phyloP scores from a whole-genome alignment of 1,284 basidiomycete species.

The Boletus holoroseus region DNA sequence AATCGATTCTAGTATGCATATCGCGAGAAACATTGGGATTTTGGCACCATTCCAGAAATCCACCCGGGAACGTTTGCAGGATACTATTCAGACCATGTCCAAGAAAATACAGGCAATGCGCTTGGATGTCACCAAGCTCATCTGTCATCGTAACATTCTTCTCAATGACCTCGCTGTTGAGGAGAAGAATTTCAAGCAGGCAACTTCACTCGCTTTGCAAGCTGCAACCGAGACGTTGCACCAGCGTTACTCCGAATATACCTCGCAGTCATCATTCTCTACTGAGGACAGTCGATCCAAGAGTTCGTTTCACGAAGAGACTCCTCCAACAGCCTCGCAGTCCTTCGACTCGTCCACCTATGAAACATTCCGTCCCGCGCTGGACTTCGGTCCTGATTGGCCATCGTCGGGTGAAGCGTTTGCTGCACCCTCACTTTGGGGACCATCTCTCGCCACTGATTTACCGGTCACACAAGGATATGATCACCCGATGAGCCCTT shows the following conservation, averaged over 20 bases:
- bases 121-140: conserved; percentile 67
- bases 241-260: conserved; percentile 34
- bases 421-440: conserved; percentile 30
- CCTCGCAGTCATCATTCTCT: conserved; percentile 39
- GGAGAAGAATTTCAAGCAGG: conserved; percentile 59
- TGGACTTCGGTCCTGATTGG: conserved; percentile 52
- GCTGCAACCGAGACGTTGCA: conserved; percentile 66
- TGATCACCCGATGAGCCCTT: conserved; percentile 11
- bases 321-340: conserved; percentile 29
- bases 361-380: conserved; percentile 62
- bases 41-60: conserved; percentile 82
- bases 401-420: conserved; percentile 38
- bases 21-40: conserved; percentile 78
- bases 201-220: conserved; percentile 66
- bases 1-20: conserved; percentile 67
- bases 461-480: conserved; percentile 31
- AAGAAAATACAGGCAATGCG: conserved; percentile 63
- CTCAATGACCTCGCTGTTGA: conserved; percentile 70
- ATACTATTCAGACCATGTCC: conserved; percentile 59
- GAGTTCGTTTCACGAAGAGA: conserved; percentile 20
- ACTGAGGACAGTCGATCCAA: conserved; percentile 35
- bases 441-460: conserved; percentile 34
- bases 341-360: conserved; percentile 45
- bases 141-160: conserved; percentile 73
- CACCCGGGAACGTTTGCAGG: conserved; percentile 71